Base-by-base conservation (phyloP, 2,329 filamentous ascomycete species). In the Thielaviopsis euricoi region DNA sequence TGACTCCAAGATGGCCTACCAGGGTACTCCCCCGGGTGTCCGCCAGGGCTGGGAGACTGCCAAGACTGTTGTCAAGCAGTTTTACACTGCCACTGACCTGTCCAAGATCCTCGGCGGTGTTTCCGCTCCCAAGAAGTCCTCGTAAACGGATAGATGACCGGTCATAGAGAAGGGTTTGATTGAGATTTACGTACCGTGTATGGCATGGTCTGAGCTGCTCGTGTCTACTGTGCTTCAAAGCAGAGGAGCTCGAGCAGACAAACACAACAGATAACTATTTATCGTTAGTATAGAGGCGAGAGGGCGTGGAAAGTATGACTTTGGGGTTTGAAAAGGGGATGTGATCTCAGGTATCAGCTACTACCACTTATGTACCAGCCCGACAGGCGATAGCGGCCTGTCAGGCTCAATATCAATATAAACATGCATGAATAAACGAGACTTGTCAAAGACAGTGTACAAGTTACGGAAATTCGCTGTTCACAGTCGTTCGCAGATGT, bases 1-100 rank as follows among this genome's bases (percentile, higher is more conserved):
- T 61, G 91, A 97, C 71, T 85, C 86, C 61, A 76, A 89, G 53
- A 81, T 93, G 58, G 86, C 89, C 57, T 86, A 89, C 66, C 90
- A 95, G 77, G 87, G 85, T 69, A 89, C 86, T 17, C 89, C 89
- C 26, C 89, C 90, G 1, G 82, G 76, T 25, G 86, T 84, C 58
- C 81, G 87, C 66, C 82, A 91, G 68, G 80, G 78, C 56, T 97
- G 91, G 91, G 85, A 86, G 58, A 77, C 74, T 46, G 74, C 89
- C 71, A 96, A 96, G 84, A 76, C 75, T 62, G 71, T 78, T 53
- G 76, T 83, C 56, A 79, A 81, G 69, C 83, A 90, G 72, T 89
- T 84, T 67, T 83, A 89, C 68, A 83, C 89, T 65, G 78, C 78
- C 58, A 95, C 90, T 48, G 58, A 60, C 48, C 53, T 60, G 23